Evolutionary conservation across 345 rosid species (phyloP), one percentile per base, ranked within the genome.

Genomic region (Citrus sp.): DNA sequence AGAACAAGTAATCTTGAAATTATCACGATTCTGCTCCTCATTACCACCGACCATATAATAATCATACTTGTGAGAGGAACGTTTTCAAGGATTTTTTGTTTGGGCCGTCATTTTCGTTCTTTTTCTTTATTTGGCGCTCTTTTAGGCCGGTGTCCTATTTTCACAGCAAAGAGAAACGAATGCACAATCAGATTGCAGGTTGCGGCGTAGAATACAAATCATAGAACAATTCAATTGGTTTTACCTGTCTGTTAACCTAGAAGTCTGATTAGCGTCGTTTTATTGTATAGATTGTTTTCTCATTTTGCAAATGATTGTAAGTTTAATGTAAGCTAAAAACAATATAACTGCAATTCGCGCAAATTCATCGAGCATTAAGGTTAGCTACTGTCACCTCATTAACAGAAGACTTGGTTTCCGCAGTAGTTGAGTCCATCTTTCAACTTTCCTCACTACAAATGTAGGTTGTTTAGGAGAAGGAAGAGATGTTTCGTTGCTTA

Each of bases 381-480:
- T 18, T 28, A 27, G 37, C 30, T 3, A 28, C 21, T 63, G 67
- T 63, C 37, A 16, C 21, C 35, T 63, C 37, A 63, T 63, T 63
- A 66, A 34, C 40, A 35, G 74, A 64, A 40, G 56, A 40, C 32
- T 7, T 72, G n/a, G 65, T 12, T 13, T 46, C 22, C 2, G 21
- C 14, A 1, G 27, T 56, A 12, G 22, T 22, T n/a, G 51, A 72
- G 13, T 58, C 34, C 3, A 34, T 34, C 24, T 67, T 21, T 46
- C n/a, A 37, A 22, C 6, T 49, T 22, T 46, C 63, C n/a, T 76
- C 5, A 35, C 37, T 25, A 14, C n/a, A 58, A 74, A 82, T 46
- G 58, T 40, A 0, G 81, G 66, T 19, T 67, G 27, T 22, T 73
- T 73, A 0, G 84, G 75, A 9, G 32, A 28, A 58, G 84, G 38